These are phyloP conservation scores for Penicillium paneum DNA, from an alignment of 2,329 filamentous ascomycete genomes.

Conservation along the genomic window DNA sequence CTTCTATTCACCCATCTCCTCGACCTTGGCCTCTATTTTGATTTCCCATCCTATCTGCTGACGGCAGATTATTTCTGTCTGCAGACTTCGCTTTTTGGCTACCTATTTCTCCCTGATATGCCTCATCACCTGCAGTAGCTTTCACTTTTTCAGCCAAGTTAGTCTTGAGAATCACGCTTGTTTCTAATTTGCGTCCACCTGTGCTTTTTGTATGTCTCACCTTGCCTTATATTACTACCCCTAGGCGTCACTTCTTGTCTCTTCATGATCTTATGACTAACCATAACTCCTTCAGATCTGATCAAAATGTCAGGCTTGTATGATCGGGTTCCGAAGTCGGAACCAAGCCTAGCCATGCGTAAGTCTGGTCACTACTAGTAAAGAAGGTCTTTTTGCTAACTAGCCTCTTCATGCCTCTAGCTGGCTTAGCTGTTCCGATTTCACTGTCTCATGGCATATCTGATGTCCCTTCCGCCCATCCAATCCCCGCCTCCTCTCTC, in stretches of 20 bases:
- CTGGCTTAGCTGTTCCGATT: not conserved
- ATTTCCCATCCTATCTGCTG: no score
- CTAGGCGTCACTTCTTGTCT: no score
- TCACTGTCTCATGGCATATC: not conserved
- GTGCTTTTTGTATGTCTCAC: not conserved
- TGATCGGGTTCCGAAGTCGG: not conserved
- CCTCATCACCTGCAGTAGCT: not conserved
- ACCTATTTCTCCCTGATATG: not conserved
- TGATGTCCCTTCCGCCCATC: not conserved
- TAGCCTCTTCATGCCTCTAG: not conserved
- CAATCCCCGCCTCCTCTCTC: not conserved
- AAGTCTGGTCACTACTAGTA: not conserved
- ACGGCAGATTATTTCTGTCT: not conserved
- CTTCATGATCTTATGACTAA: not conserved
- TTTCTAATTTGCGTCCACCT: no score
- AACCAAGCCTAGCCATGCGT: not conserved
- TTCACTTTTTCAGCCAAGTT: not conserved
- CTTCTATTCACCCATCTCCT: not conserved
- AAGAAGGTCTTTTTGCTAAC: not conserved
- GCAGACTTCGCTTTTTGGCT: no score
- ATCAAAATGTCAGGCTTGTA: not conserved
- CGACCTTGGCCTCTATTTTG: not conserved
- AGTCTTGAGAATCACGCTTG: no score
- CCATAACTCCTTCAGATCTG: not conserved
- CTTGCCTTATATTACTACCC: no score